Conservation (phyloP, 2,329 filamentous ascomycete genomes). For the Dichotomopilus funicola region DNA sequence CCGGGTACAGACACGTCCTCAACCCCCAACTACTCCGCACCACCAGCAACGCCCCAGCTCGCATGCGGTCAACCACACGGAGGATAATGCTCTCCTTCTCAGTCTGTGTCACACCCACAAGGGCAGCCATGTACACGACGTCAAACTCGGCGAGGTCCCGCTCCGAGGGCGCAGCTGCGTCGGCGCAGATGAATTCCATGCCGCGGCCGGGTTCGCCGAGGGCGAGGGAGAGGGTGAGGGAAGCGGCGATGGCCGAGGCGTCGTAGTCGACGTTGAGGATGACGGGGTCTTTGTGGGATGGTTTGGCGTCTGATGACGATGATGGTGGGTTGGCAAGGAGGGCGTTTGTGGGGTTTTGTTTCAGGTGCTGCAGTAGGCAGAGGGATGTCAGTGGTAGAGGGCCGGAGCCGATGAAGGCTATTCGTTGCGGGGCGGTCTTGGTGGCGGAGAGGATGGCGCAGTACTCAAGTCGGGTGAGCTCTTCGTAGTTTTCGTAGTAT, state of each 20-base stretch:
- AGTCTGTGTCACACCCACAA: constrained; percentile 38
- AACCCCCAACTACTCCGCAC: constrained; percentile 40
- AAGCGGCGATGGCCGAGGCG: constrained; percentile 16
- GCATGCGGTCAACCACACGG: constrained; percentile 34
- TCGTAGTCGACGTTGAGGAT: constrained; percentile 22
- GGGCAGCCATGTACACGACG: constrained; percentile 43
- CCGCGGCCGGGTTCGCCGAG: constrained; percentile 16
- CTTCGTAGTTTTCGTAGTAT: constrained; percentile 44
- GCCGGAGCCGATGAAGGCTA: constrained; percentile 46
- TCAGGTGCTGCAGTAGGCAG: constrained; percentile 34
- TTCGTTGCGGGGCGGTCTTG: constrained; percentile 24
- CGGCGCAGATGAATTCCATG: constrained; percentile 26
- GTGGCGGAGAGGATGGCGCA: constrained; percentile 34
- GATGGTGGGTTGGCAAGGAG: neutral
- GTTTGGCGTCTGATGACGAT: neutral
- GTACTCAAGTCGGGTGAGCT: constrained; percentile 42
- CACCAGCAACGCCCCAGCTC: constrained; percentile 37
- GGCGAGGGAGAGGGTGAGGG: constrained; percentile 11
- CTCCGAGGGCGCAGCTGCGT: constrained; percentile 23
- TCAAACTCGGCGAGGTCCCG: constrained; percentile 32
- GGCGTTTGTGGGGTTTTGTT: constrained; percentile 7
- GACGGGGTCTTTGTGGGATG: neutral
- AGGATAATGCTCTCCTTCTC: constrained; percentile 37
- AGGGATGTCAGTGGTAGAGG: constrained; percentile 43
- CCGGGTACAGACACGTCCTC: constrained; percentile 41